Evolutionary conservation across 2,329 filamentous ascomycete genomes (phyloP), one percentile per base, ranked within the genome.

Genomic region (Nemania sp.): DNA sequence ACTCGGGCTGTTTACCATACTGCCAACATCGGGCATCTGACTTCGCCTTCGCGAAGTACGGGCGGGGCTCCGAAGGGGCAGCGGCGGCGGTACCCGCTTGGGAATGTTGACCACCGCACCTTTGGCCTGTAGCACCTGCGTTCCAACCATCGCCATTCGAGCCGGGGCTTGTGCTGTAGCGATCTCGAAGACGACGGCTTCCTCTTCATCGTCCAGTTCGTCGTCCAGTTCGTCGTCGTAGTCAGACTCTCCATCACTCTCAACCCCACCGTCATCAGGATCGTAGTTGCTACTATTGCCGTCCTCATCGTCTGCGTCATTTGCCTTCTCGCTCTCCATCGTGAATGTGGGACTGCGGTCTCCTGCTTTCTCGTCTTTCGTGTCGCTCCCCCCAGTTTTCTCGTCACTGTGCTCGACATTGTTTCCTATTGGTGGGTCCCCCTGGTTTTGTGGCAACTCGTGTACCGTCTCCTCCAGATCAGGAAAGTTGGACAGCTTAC

Each of bases 31-130:
- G 73, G 84, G 66, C 79, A 89, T 76, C 71, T 89, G 72, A 70
- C 80, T 68, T 66, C 75, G 79, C 62, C 76, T 75, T 36, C 77
- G 72, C 3, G 81, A 83, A 19, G 72, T 67, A 77, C 90, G 62
- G 70, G 86, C 85, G 1, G 90, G 88, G 66, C 89, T 96, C 42
- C 91, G 80, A 3, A 83, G 80, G 1, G 92, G 92, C 11, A 96
- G 80, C 7, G 89, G 85, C 1, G 92, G 91, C 1, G 90, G 83
- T 1, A 86, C 73, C 30, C 91, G 82, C 73, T 93, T 95, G 11
- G 89, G 85, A 54, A 97, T 96, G 40, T 84, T 91, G 23, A 97
- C 90, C 45, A 97, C 77, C 45, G 88, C 87, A 20, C 91, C 90
- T 66, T 89, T 88, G 33, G 84, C 87, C 24, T 81, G 79, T 52